Evolutionary conservation across 148 eudicot species (phyloP), one percentile per base, ranked within the genome.

Genomic region (Rhododendron simsii): DNA sequence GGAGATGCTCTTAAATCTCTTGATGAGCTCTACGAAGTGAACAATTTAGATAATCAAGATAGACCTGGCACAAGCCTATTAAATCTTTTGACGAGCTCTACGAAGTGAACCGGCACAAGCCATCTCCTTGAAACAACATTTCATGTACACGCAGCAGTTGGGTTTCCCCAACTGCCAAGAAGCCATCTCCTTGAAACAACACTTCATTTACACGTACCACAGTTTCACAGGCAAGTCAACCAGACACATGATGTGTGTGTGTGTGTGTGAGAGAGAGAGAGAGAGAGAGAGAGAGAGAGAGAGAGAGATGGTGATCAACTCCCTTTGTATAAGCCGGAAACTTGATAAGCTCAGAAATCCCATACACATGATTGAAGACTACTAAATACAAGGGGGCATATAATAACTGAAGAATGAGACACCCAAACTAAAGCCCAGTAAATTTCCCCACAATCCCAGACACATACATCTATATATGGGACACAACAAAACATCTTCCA

Each of bases 371-470:
- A 2, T 37, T 2, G 39, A 39, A 16, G 61, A 67, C 37, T 39
- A 3, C 28, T 28, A 14, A 67, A 8, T 50, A 65, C 84, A 83
- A 83, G 21, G 82, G 9, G 47, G 50, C 50, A 47, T 47, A 47
- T 28, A 53, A 15, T 59, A 83, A 63, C 33, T 75, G 41, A 85
- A 63, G 80, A 85, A 85, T 61, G 75, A 21, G 87, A 67, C 41
- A 41, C 69, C 80, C 84, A 81, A 69, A 80, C 78, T 79, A 81
- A 86, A 77, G n/a, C 76, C 37, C 84, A 65, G 47, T 7, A 80
- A 45, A 33, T 63, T 65, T 80, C 77, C 53, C 61, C 81, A 33
- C 28, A 21, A 18, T 6, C 59, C 23, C 21, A 63, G 45, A 83
- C 78, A 83, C 33, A 44, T 51, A 65, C 47, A 65, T n/a, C 15